phyloP scores from a whole-genome alignment of 2,329 filamentous ascomycete genomes.

The Stagonosporopsis chrysanthemi region DNA sequence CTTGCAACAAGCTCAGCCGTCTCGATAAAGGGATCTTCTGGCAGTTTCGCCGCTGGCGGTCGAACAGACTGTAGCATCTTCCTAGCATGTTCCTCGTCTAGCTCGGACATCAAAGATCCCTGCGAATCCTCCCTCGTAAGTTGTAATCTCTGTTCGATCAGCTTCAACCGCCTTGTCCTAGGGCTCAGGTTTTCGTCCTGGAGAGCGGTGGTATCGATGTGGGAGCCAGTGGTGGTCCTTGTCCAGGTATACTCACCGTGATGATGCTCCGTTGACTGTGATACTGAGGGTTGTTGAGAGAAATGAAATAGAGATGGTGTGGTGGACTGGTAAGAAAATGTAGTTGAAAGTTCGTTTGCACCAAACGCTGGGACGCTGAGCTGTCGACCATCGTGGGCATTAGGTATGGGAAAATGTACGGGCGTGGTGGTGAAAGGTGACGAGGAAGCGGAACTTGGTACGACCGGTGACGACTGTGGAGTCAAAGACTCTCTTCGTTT shows the following conservation, averaged over 20 bases:
- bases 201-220: constrained; percentile 5
- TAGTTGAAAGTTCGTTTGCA: constrained; percentile 28
- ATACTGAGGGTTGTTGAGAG: constrained; percentile 29
- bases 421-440: constrained; percentile 55
- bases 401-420: constrained; percentile 52
- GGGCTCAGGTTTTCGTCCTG: constrained; percentile 28
- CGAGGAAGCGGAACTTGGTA: constrained; percentile 45
- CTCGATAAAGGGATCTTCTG: constrained; percentile 28
- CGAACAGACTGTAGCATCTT: constrained; percentile 53
- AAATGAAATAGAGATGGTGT: constrained; percentile 45
- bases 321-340: constrained; percentile 44
- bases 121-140: constrained; percentile 40
- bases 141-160: constrained; percentile 22
- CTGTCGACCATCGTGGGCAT: constrained; percentile 32
- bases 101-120: constrained; percentile 40
- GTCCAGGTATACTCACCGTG: constrained; percentile 57
- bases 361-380: constrained; percentile 41
- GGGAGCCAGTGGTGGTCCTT: constrained; percentile 25
- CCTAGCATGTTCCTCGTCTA: constrained; percentile 47
- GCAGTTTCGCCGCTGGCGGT: constrained; percentile 44
- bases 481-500: constrained; percentile 53
- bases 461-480: constrained; percentile 42
- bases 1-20: constrained; percentile 1
- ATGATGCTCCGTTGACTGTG: constrained; percentile 57
- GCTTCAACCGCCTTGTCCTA: constrained; percentile 23